Conservation (phyloP, 164 flowering plant species). For the Berberis vulgaris region DNA sequence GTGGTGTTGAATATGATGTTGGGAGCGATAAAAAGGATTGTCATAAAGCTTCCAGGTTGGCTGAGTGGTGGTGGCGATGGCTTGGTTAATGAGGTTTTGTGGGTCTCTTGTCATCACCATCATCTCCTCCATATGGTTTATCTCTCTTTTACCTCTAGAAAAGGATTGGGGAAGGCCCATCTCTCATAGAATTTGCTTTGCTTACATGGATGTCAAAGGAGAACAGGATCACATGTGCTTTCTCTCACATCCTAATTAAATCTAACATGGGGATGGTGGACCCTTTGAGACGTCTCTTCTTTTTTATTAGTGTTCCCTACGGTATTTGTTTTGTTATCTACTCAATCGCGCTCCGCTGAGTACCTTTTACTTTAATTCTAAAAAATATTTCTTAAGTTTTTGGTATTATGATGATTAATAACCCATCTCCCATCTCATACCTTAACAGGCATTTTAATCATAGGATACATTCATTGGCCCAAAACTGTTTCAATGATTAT, state of each 20-base stretch:
- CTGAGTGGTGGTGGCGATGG: conserved; percentile 20
- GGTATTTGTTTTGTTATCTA: no score
- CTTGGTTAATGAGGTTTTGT: conserved; percentile 15
- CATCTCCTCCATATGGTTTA: conserved; percentile 8
- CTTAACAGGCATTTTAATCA: no score
- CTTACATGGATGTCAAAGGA: background rate
- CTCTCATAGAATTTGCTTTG: background rate
- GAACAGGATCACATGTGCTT: background rate
- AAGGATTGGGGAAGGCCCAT: background rate
- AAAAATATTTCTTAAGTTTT: no score
- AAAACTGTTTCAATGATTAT: no score
- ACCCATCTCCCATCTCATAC: no score
- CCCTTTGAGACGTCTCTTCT: no score
- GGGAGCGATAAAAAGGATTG: conserved; percentile 45
- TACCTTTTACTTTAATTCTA: no score
- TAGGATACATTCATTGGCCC: no score
- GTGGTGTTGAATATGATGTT: conserved; percentile 15
- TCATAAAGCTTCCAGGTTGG: conserved; percentile 71
- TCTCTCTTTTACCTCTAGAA: background rate
- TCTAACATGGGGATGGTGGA: background rate
- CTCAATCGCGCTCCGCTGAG: no score
- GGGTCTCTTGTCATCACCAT: conserved; percentile 30
- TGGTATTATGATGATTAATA: no score
- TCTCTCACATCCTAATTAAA: background rate
- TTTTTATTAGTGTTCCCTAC: no score